Evolutionary conservation across 2,329 filamentous ascomycete genomes (phyloP), one percentile per base, ranked within the genome.

Genomic region (Ophiostoma quercus): DNA sequence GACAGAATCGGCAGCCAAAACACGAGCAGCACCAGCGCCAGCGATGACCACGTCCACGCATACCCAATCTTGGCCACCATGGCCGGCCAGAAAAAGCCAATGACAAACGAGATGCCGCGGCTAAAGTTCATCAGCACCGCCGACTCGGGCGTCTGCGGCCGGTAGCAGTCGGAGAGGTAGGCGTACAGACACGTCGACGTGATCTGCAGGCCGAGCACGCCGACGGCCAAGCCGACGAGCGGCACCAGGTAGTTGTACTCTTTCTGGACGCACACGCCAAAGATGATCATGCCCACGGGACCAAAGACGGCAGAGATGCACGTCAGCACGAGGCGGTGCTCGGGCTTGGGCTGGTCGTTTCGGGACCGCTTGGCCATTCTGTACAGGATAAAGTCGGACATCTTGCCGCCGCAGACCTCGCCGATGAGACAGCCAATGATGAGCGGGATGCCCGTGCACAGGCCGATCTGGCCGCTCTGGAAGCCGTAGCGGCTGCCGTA

Each of bases 71-170:
- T 3, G 25, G 11, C 47, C 25, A 71, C 71, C 68, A 73, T 71
- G 68, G 70, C 29, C 16, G 68, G 39, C 68, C 69, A 71, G 51
- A 68, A 71, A 68, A 71, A 73, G 72, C 72, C 70, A 39, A 73
- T 63, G 22, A 71, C 68, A 39, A 73, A 73, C 8, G 67, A 69
- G 9, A 73, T 63, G 37, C 71, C 70, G 37, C 72, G 70, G 47
- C 66, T 39, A 29, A 73, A 69, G 66, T 73, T 73, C 67, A 73
- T 67, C 19, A 73, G 67, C 37, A 71, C 69, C 51, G 69, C 72
- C n/a, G 71, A 71, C 69, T 73, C 72, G 67, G 72, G 72, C 41
- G 72, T 71, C 72, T 73, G 72, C 25, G 70, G 70, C 19, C 71
- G 71, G 69, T 73, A 73, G 70, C 72, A 73, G 67, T 73, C 67